phyloP scores from a whole-genome alignment of 2,329 filamentous ascomycete genomes.

The Aureobasidium sp. region DNA sequence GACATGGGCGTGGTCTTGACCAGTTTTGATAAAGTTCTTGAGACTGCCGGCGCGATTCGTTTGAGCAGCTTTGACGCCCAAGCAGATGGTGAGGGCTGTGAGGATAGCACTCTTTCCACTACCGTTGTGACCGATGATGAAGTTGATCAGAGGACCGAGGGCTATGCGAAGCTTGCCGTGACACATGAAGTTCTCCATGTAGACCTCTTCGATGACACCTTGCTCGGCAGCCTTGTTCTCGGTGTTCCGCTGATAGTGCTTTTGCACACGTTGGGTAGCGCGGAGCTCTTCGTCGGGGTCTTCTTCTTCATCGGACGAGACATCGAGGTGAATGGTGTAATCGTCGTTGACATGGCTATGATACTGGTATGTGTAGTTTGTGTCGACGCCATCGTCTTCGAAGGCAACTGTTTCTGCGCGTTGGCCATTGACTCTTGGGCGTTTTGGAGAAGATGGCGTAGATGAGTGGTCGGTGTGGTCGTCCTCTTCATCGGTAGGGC shows the following conservation, averaged over 20 bases:
- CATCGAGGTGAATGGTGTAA: conserved; percentile 15
- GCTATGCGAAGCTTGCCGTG: conserved; percentile 83
- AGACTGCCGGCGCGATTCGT: conserved; percentile 88
- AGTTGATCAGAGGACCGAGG: conserved; percentile 95
- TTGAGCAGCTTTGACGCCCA: conserved; percentile 85
- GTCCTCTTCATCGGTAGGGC: background rate
- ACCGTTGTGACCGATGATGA: conserved; percentile 99
- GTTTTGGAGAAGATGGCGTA: conserved; percentile 4
- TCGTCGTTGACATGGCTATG: conserved; percentile 17
- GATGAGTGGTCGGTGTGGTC: background rate
- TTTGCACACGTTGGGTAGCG: conserved; percentile 34
- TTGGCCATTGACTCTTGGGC: background rate
- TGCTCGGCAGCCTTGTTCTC: conserved; percentile 83
- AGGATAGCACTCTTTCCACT: conserved; percentile 98
- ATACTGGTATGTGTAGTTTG: conserved; percentile 18
- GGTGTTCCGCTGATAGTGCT: conserved; percentile 28
- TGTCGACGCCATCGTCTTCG: conserved; percentile 15
- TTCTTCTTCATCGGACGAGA: conserved; percentile 29
- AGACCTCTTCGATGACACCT: conserved; percentile 89
- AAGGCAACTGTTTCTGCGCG: background rate
- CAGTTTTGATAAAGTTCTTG: conserved; percentile 95
- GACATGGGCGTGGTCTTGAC: conserved; percentile 77
- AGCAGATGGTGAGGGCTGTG: conserved; percentile 93
- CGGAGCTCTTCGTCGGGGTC: conserved; percentile 31
- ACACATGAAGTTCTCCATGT: conserved; percentile 97